These are phyloP conservation scores for Trichosporon sp. DNA, from an alignment of 1,284 basidiomycete species.

Conservation along the genomic window DNA sequence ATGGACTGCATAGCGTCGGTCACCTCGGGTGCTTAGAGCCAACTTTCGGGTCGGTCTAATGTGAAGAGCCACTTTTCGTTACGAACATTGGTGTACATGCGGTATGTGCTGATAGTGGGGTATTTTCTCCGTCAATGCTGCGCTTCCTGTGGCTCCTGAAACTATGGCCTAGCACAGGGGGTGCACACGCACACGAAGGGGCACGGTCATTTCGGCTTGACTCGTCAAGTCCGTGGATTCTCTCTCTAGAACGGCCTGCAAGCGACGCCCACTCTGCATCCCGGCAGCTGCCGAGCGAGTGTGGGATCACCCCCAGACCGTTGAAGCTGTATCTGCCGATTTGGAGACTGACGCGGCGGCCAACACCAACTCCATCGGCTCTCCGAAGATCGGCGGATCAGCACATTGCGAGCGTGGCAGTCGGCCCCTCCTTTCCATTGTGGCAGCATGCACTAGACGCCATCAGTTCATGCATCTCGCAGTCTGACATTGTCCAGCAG, in stretches of 20 bases:
- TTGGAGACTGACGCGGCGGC: too few species aligned
- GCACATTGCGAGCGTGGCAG: too few species aligned
- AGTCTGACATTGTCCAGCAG: neutral
- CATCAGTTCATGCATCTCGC: neutral
- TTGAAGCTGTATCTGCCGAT: too few species aligned
- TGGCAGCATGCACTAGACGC: neutral
- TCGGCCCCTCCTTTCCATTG: neutral
- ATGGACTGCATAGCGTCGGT: neutral
- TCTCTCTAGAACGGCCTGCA: too few species aligned
- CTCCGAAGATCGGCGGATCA: too few species aligned
- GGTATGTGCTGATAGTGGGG: conserved; percentile 17
- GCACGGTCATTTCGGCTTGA: too few species aligned
- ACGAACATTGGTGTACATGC: neutral
- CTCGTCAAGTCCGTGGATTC: too few species aligned
- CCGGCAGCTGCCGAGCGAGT: too few species aligned
- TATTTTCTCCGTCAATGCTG: neutral
- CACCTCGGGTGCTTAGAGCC: neutral
- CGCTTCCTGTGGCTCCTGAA: neutral
- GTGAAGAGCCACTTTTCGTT: conserved; percentile 11
- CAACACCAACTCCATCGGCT: too few species aligned
- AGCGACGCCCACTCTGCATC: too few species aligned
- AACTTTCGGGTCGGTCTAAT: conserved; percentile 11
- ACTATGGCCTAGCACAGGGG: neutral
- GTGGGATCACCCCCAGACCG: too few species aligned
- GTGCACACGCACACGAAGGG: too few species aligned